A percentile compares a stretch with the other conserved stretches of the same genome.
Conservation (phyloP, 805 yeast species). For the Isabelozyma gotoi region DNA sequence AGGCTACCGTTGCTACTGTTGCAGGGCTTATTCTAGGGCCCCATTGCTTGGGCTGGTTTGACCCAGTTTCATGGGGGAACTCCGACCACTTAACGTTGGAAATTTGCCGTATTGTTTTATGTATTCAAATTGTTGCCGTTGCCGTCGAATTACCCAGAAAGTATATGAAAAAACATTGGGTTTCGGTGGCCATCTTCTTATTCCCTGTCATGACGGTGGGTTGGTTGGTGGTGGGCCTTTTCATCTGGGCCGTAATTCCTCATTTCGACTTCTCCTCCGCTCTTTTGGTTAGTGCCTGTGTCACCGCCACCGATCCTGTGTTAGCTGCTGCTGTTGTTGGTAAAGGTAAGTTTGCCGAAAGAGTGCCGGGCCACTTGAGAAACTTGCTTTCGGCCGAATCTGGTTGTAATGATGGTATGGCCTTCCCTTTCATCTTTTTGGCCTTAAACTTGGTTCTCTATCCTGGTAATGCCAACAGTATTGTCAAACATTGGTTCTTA, state of each 20-base stretch:
- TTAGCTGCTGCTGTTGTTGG: slow-evolving; percentile 95
- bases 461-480: slow-evolving; percentile 61
- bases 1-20: slow-evolving; percentile 84
- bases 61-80: slow-evolving; percentile 84
- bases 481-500: slow-evolving; percentile 78
- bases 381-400: slow-evolving; percentile 82
- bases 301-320: slow-evolving; percentile 95
- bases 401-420: slow-evolving; percentile 95
- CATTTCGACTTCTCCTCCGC: slow-evolving; percentile 70
- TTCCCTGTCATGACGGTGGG: slow-evolving; percentile 90
- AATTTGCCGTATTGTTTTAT: slow-evolving; percentile 75
- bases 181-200: slow-evolving; percentile 68
- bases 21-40: slow-evolving; percentile 91
- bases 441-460: slow-evolving; percentile 69
- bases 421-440: slow-evolving; percentile 81
- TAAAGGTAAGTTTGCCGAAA: slow-evolving; percentile 84
- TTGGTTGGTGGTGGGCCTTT: slow-evolving; percentile 80
- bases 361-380: slow-evolving; percentile 91
- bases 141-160: slow-evolving; percentile 91
- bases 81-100: slow-evolving; percentile 80
- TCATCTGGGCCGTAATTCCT: slow-evolving; percentile 77
- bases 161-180: slow-evolving; percentile 83
- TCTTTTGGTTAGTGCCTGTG: slow-evolving; percentile 77
- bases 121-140: slow-evolving; percentile 89
- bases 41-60: slow-evolving; percentile 77